phyloP scores from a whole-genome alignment of 2,329 filamentous ascomycete species.

The Cladophialophora exuberans region DNA sequence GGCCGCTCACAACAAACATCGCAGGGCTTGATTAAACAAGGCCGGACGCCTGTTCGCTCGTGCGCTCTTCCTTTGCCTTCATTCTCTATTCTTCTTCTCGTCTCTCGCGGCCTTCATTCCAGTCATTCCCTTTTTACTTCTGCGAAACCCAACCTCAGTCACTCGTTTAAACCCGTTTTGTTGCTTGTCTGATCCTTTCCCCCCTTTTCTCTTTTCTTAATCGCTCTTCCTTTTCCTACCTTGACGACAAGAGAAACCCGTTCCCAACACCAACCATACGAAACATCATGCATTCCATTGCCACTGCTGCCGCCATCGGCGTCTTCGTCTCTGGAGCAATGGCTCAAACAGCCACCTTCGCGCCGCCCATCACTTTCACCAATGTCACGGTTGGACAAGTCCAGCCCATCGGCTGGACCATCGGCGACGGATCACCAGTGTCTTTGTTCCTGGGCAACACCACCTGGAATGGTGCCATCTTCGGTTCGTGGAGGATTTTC shows the following conservation, averaged over 20 bases:
- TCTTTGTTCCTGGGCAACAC: conserved; percentile 28
- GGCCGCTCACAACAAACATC: too few species aligned
- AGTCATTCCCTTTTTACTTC: not conserved
- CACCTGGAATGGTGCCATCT: conserved; percentile 23
- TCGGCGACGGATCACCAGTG: conserved; percentile 25
- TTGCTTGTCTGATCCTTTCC: not conserved
- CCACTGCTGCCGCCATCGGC: conserved; percentile 20
- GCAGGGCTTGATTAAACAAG: not conserved
- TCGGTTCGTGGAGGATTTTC: conserved; percentile 18
- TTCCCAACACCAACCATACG: not conserved
- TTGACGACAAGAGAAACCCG: not conserved
- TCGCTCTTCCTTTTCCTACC: not conserved
- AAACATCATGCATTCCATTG: conserved; percentile 9
- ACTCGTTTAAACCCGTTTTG: conserved; percentile 8
- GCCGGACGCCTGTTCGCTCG: not conserved
- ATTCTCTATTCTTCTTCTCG: conserved; percentile 5
- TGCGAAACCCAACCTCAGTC: too few species aligned
- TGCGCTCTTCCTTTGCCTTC: not conserved
- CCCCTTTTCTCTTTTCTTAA: not conserved
- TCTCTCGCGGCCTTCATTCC: not conserved
- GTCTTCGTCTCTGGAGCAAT: conserved; percentile 24
- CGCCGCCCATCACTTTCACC: conserved; percentile 24
- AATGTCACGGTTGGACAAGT: conserved; percentile 25
- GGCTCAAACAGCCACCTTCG: conserved; percentile 25
- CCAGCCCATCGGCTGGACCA: conserved; percentile 27